Percentiles rank a stretch among this genome's conserved stretches.
phyloP scores from a whole-genome alignment of 2,329 filamentous ascomycete genomes.

The Calycina marina region DNA sequence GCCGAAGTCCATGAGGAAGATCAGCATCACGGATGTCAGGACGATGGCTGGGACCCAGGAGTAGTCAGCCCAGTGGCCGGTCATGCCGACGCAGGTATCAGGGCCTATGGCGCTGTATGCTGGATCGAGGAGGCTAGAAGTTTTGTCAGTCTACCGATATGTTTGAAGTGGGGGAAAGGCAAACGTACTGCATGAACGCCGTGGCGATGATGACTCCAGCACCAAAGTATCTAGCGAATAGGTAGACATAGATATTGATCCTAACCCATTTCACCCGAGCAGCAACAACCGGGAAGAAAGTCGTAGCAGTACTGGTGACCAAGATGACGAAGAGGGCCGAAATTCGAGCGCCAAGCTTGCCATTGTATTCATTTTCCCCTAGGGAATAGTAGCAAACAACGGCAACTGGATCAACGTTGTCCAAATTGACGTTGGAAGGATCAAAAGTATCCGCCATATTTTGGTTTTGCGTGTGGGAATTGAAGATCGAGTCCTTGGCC shows the following conservation, averaged over 20 bases:
- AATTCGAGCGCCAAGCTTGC: constrained; percentile 48
- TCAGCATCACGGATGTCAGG: constrained; percentile 40
- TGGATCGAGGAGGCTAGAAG: constrained; percentile 29
- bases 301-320: constrained; percentile 41
- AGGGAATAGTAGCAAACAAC: constrained; percentile 36
- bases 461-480: too few relatives aligned
- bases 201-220: constrained; percentile 67
- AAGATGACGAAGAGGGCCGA: constrained; percentile 66
- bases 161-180: constrained; percentile 27
- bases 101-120: constrained; percentile 30
- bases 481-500: too few relatives aligned
- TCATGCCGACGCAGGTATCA: constrained; percentile 37
- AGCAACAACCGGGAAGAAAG: constrained; percentile 54
- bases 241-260: constrained; percentile 52
- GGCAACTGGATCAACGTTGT: constrained; percentile 26
- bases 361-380: constrained; percentile 37
- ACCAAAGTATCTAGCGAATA: constrained; percentile 52
- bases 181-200: constrained; percentile 52
- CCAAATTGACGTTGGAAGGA: constrained; percentile 27
- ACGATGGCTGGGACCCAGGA: constrained; percentile 24
- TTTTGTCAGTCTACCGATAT: not conserved
- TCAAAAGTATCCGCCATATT: not conserved
- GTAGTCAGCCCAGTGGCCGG: constrained; percentile 27
- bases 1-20: constrained; percentile 44
- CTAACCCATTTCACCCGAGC: constrained; percentile 38